phyloP scores from a whole-genome alignment of 257 asterid species.

The Capsicum pubescens region DNA sequence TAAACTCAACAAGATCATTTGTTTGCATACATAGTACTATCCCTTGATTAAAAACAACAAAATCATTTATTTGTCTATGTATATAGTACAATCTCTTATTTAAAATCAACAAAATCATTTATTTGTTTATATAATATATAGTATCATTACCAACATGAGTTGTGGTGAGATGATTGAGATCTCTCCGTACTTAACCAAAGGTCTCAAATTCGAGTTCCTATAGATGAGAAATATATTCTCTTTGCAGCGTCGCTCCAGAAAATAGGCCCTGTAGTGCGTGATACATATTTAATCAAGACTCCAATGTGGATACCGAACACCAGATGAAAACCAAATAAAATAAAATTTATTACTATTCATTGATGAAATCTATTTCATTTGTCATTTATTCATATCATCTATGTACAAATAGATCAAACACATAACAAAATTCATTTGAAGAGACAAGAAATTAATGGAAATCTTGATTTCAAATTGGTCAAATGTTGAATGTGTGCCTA shows the following conservation, averaged over 20 bases:
- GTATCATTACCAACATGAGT: too few relatives aligned
- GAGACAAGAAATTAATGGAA: conserved; percentile 14
- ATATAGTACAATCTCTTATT: neutral
- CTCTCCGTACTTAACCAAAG: too few relatives aligned
- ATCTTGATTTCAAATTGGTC: conserved; percentile 24
- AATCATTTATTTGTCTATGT: neutral
- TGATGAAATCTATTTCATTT: neutral
- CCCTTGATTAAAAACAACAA: neutral
- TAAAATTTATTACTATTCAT: neutral
- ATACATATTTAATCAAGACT: rapidly evolving
- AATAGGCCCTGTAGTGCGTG: too few relatives aligned
- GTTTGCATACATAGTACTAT: neutral
- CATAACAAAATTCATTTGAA: neutral
- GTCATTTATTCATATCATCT: neutral
- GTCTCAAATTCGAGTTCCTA: too few relatives aligned
- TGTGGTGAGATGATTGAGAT: too few relatives aligned
- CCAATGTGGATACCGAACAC: neutral
- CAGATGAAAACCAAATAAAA: rapidly evolving
- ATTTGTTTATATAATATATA: neutral
- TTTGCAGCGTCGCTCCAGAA: neutral
- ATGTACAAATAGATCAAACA: neutral
- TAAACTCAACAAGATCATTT: neutral
- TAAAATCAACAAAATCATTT: neutral
- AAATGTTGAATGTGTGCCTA: conserved; percentile 33
- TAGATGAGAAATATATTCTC: too few relatives aligned